Conservation (phyloP, 495 filamentous ascomycete genomes). For the Apodospora peruviana region DNA sequence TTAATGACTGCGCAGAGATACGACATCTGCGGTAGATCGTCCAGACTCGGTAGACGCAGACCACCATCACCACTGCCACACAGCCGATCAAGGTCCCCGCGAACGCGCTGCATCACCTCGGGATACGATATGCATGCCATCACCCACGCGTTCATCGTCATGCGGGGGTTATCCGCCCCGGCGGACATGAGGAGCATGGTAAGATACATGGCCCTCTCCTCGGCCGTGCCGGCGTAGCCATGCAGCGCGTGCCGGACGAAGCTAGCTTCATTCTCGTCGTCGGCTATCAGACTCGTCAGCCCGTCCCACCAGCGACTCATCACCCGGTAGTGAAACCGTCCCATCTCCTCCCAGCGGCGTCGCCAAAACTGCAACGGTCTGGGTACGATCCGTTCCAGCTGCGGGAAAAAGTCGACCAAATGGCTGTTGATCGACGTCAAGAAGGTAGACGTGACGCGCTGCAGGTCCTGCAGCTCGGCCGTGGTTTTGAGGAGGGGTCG, state of each 20-base stretch:
- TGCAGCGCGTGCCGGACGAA: constrained; percentile 29
- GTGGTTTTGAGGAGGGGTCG: constrained; percentile 6
- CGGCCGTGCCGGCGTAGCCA: constrained; percentile 29
- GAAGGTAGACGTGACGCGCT: constrained; percentile 6
- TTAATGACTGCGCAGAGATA: constrained; percentile 47
- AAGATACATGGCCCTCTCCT: constrained; percentile 41
- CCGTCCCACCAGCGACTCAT: constrained; percentile 34
- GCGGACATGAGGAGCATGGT: constrained; percentile 34
- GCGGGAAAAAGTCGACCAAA: constrained; percentile 38
- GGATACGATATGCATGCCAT: constrained; percentile 31
- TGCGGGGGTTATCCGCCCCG: constrained; percentile 40
- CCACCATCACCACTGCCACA: constrained; percentile 22
- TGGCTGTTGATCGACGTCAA: constrained; percentile 13
- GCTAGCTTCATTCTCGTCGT: too few relatives aligned
- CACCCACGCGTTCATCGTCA: constrained; percentile 32
- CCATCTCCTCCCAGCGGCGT: constrained; percentile 24
- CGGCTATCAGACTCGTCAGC: too few relatives aligned
- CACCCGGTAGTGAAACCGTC: constrained; percentile 24
- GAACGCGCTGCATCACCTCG: constrained; percentile 20
- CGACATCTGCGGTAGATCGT: constrained; percentile 41
- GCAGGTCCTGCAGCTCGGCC: constrained; percentile 10
- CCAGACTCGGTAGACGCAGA: constrained; percentile 38
- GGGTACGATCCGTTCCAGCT: constrained; percentile 29
- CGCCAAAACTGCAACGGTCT: constrained; percentile 37
- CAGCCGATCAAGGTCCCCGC: constrained; percentile 34